A percentile compares a stretch with the other conserved stretches of the same genome.
These are phyloP conservation scores for Aureobasidium sp. DNA, from an alignment of 2,329 filamentous ascomycete genomes.

Conservation along the genomic window DNA sequence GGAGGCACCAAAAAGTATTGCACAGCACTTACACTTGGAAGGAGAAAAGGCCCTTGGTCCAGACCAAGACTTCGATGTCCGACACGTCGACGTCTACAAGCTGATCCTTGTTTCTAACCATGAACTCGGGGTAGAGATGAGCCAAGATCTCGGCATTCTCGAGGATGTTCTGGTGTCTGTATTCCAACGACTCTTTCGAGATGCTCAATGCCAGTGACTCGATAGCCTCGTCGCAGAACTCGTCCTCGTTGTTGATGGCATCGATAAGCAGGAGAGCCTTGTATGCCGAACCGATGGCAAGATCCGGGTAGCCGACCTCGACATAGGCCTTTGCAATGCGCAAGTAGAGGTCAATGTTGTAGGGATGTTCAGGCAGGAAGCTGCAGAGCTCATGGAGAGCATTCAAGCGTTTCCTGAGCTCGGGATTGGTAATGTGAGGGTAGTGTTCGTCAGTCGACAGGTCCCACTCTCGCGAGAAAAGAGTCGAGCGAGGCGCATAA, in stretches of 20 bases:
- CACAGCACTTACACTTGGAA: conserved; percentile 10
- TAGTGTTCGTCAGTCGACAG: conserved; percentile 15
- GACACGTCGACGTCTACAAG: conserved; percentile 12
- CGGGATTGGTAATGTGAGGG: conserved; percentile 16
- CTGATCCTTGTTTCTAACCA: conserved; percentile 14
- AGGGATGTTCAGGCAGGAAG: conserved; percentile 25
- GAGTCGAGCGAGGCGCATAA: conserved; percentile 2
- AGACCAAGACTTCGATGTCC: conserved; percentile 13
- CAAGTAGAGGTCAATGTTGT: conserved; percentile 43
- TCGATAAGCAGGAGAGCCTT: conserved; percentile 81
- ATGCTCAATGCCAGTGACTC: conserved; percentile 33
- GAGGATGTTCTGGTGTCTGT: conserved; percentile 13
- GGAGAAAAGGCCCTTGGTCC: conserved; percentile 11
- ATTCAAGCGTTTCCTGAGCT: conserved; percentile 15
- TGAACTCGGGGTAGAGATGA: conserved; percentile 13
- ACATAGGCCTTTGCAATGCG: conserved; percentile 66
- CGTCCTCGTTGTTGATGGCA: conserved; percentile 67
- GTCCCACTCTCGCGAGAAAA: conserved; percentile 9
- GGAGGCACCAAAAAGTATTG: too few species aligned
- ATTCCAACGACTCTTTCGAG: conserved; percentile 15
- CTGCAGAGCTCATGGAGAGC: conserved; percentile 13
- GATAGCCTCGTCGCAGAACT: conserved; percentile 67
- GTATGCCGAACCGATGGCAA: conserved; percentile 85
- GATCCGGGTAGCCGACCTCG: conserved; percentile 75
- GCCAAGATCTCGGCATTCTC: conserved; percentile 13